Base-by-base conservation (phyloP, 2,329 filamentous ascomycete species). In the Colletotrichum viniferum region DNA sequence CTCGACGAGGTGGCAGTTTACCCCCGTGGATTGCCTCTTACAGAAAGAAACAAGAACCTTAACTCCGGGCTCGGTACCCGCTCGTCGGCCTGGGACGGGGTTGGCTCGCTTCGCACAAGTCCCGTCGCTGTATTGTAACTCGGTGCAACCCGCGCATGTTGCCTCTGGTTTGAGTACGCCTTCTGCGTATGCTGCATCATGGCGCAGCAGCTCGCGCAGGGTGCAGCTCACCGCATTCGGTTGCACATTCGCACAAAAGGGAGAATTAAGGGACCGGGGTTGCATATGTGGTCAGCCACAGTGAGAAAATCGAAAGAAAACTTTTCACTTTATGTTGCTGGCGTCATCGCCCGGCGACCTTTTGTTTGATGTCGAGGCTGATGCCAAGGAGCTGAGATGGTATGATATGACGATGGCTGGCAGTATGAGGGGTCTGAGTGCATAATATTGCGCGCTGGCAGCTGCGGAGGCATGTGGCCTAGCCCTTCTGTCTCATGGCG, bases 201-300 rank as follows among this genome's bases (percentile, higher is more conserved):
- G 63, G 48, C 69, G 21, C 58, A 75, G 55, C 63, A 52, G 43
- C 21, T 24, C 21, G 24, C 30, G 55, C 36, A 69, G 55, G 32
- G 61, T 21, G 55, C 34, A 69, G 34, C n/a, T 58, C 43, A 30
- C 70, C 69, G 73, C 63, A 75, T 75, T 21, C 36, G 69, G 63
- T 63, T 6, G 38, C n/a, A 28, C 24, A 36, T 32, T 65, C 32
- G 60, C 21, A 55, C 32, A 63, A 63, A 43, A 43, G 14, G 34
- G 36, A 24, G 13, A 63, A 55, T 43, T 14, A 34, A 24, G 28
- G n/a, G 21, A 63, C 71, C 71, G 68, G 71, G 58, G 36, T 60
- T 43, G 28, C 36, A 30, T 26, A 63, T 68, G 32, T n/a, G 34
- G n/a, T 28, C 43, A 58, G 21, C 28, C 18, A n/a, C 21, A 24